Percentiles rank a stretch among this genome's conserved stretches.
Conservation (phyloP, 345 rosid species). For the Populus nigra region DNA sequence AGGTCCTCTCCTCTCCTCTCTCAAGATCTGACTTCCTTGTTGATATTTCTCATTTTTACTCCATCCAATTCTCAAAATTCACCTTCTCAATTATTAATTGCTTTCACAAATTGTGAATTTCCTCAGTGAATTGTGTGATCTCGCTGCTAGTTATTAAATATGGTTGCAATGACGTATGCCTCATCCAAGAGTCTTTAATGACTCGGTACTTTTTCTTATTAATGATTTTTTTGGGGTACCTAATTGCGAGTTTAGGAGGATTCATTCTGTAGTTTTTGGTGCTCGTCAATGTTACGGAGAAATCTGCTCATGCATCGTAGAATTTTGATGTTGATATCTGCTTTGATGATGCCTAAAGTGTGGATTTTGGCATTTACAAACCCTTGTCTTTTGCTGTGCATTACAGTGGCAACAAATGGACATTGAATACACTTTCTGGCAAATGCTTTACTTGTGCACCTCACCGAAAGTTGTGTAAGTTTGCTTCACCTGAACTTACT, state of each 20-base stretch:
- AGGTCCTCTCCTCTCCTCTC: constrained; percentile 48
- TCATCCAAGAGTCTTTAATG: background rate
- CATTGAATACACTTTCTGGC: constrained; percentile 98
- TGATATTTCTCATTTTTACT: background rate
- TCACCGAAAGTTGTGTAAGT: constrained; percentile 98
- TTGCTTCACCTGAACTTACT: background rate
- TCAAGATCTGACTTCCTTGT: constrained; percentile 34
- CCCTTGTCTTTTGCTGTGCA: constrained; percentile 16
- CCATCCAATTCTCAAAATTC: background rate
- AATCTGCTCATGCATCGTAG: background rate
- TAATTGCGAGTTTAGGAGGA: background rate
- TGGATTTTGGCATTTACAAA: background rate
- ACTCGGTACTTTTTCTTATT: background rate
- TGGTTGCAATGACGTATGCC: background rate
- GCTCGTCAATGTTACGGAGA: background rate
- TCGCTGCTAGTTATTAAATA: background rate
- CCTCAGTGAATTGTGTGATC: background rate
- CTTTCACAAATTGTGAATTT: background rate
- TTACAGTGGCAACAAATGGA: constrained; percentile 99
- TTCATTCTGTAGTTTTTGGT: background rate
- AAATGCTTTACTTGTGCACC: constrained; percentile 96
- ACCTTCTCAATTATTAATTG: background rate
- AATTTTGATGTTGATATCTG: background rate
- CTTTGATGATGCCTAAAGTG: background rate
- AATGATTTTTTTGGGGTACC: background rate